Percentiles rank a stretch among this genome's conserved stretches.
Evolutionary conservation across 2,329 filamentous ascomycete genomes (phyloP).

Genomic region (Beauveria australis): DNA sequence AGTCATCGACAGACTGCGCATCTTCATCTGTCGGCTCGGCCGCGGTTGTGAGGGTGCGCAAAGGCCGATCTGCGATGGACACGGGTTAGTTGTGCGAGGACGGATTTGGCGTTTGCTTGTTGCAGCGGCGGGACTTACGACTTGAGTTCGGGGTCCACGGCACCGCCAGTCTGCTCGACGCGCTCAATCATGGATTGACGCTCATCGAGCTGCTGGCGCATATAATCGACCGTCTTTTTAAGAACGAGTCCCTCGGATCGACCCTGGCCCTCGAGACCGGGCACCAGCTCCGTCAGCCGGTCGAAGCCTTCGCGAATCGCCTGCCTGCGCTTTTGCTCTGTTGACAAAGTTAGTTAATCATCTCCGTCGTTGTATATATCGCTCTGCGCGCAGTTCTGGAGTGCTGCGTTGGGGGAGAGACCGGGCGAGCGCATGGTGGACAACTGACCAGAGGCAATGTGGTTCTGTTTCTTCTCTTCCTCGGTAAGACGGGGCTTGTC

Average conservation of each 20-base stretch:
- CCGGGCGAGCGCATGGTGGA: constrained; percentile 14
- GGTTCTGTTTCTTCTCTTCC: constrained; percentile 48
- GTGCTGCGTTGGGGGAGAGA: not conserved
- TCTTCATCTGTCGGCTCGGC: constrained; percentile 8
- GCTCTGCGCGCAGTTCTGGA: not conserved
- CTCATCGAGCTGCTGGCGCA: constrained; percentile 51
- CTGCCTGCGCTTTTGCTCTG: constrained; percentile 38
- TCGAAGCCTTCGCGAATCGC: constrained; percentile 82
- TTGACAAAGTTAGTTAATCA: not conserved
- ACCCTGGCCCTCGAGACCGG: constrained; percentile 73
- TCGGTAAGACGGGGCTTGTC: constrained; percentile 45
- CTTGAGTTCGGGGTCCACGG: constrained; percentile 41
- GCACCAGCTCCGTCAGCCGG: constrained; percentile 69
- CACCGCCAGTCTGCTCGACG: constrained; percentile 51
- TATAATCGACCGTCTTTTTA: constrained; percentile 58
- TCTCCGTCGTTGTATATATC: not conserved
- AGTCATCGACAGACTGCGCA: not conserved
- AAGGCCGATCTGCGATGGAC: not conserved
- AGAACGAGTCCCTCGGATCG: constrained; percentile 82
- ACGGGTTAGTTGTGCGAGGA: not conserved
- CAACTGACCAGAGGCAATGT: constrained; percentile 41
- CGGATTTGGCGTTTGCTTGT: no score
- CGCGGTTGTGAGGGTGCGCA: constrained; percentile 7
- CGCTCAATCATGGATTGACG: constrained; percentile 49
- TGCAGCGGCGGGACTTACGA: constrained; percentile 23